Evolutionary conservation across 768 basidiomycete genomes (phyloP), one percentile per base, ranked within the genome.

Genomic region (Naganishia randhawae): DNA sequence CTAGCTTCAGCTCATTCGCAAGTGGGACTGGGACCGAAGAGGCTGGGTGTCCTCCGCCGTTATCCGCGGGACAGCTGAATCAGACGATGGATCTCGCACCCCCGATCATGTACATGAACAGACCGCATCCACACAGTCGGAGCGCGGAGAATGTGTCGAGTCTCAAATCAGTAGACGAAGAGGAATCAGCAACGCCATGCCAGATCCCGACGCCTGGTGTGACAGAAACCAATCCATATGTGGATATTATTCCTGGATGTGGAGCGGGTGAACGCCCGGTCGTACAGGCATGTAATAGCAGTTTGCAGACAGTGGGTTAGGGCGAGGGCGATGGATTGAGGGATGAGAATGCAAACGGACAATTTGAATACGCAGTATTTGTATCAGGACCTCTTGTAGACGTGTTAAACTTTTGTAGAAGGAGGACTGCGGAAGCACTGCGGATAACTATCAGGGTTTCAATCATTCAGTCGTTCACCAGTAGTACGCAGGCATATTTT

Each of bases 1-100:
- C 57, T 1, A 61, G 57, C 37, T 61, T 61, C 57, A 61, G 57
- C 57, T 61, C 57, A 29, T 61, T 41, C 57, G 39, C n/a, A 3
- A 48, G 57, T 14, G n/a, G n/a, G n/a, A 29, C 35, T 6, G 10
- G 22, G 25, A 37, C 33, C 10, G 57, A 61, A 29, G 33, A 35
- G 9, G 4, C 57, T 25, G 25, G 37, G 3, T 61, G 37, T 29
- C 57, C 57, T 3, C 57, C 57, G 10, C 37, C 57, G 57, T 10
- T 61, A 29, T 42, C 57, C n/a, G n/a, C n/a, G 7, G 10, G 22
- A 27, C 54, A 55, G 1, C n/a, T 19, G 8, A 35, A n/a, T 22
- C 11, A 55, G 37, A 2, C 45, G n/a, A 22, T 22, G 54, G 33
- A 55, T 55, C n/a, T 37, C 54, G n/a, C 54, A 22, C 54, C 31